A percentile compares a stretch with the other conserved stretches of the same genome.
These are phyloP conservation scores for Coleophoma eucalyptorum DNA, from an alignment of 2,329 filamentous ascomycete genomes.

Conservation along the genomic window DNA sequence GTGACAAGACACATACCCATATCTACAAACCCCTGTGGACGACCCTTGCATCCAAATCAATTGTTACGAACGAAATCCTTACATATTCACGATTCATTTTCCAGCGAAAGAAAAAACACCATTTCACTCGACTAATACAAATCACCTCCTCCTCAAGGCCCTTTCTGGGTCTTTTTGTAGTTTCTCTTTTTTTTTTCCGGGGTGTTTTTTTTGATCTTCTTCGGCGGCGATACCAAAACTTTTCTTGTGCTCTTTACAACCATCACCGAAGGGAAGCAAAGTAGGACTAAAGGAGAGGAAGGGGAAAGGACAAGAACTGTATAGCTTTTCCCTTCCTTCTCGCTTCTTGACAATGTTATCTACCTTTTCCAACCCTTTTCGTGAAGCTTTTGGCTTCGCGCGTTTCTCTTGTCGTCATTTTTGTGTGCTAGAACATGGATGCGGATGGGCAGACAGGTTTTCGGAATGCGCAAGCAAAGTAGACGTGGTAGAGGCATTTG, in stretches of 20 bases:
- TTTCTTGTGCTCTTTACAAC: conserved; percentile 3
- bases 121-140: neutral
- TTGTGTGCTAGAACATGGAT: neutral
- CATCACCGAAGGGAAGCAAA: neutral
- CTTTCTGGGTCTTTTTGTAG: neutral
- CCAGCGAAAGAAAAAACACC: neutral
- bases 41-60: neutral
- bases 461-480: too few relatives aligned
- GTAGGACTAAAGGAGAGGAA: neutral
- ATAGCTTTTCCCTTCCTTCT: neutral
- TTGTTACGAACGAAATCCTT: neutral
- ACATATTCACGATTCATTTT: neutral
- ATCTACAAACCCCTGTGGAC: neutral
- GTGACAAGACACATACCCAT: too few relatives aligned
- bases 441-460: too few relatives aligned
- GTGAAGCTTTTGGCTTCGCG: neutral
- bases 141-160: neutral
- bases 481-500: too few relatives aligned
- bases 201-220: neutral
- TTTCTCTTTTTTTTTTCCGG: neutral
- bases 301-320: neutral
- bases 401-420: neutral
- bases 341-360: neutral
- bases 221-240: conserved; percentile 23
- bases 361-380: neutral